Evolutionary conservation across 2,329 filamentous ascomycete species (phyloP).

Genomic region (Colletotrichum euphorbiae): DNA sequence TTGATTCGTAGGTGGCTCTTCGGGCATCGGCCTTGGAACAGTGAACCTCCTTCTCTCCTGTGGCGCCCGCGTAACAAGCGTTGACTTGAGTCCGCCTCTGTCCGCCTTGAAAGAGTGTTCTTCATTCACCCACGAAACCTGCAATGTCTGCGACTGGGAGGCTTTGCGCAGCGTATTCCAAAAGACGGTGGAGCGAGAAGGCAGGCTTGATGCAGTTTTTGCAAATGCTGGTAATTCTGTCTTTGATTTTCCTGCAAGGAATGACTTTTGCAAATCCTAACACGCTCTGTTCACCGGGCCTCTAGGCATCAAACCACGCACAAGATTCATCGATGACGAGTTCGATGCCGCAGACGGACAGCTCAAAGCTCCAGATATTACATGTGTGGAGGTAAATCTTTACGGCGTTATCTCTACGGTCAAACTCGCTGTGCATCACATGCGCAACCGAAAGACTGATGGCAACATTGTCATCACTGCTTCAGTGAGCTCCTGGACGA

Average conservation of each 20-base stretch:
- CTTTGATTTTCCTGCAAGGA: not conserved
- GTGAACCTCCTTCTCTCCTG: slow-evolving; percentile 1
- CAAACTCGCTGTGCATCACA: slow-evolving; percentile 1
- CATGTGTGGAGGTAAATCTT: not conserved
- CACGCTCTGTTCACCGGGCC: not conserved
- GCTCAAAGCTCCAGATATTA: not conserved
- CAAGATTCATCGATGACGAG: slow-evolving; percentile 1
- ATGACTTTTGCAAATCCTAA: not conserved
- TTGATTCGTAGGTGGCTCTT: not conserved
- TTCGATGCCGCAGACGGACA: slow-evolving; percentile 3
- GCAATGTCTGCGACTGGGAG: slow-evolving; percentile 1
- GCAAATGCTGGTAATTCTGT: not conserved
- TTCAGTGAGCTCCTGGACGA: slow-evolving; percentile 1
- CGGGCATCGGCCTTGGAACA: not conserved
- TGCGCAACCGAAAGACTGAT: not conserved
- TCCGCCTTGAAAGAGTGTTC: not conserved
- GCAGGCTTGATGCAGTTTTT: not conserved
- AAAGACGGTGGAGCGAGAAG: slow-evolving; percentile 1
- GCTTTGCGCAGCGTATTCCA: not conserved
- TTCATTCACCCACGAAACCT: not conserved
- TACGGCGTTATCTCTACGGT: slow-evolving; percentile 8
- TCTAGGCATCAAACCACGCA: not conserved
- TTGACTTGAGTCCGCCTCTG: not conserved
- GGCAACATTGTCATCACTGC: slow-evolving; percentile 4
- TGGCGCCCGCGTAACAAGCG: slow-evolving; percentile 1